phyloP scores from a whole-genome alignment of 2,329 filamentous ascomycete species.

The Cytospora schulzeri region DNA sequence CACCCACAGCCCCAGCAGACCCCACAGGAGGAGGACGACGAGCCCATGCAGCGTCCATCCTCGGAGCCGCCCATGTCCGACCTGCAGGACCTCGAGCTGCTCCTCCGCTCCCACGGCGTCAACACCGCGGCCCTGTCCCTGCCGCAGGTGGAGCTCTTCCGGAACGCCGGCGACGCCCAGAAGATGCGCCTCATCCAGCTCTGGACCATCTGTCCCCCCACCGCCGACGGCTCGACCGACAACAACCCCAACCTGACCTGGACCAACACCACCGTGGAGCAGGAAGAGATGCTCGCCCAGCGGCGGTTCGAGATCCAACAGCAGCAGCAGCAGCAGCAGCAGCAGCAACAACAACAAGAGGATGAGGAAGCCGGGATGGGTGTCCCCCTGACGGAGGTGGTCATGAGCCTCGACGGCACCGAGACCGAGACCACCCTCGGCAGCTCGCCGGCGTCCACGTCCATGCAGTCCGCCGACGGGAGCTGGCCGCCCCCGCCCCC shows the following conservation, averaged over 20 bases:
- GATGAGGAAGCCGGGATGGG: constrained; percentile 19
- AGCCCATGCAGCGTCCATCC: constrained; percentile 43
- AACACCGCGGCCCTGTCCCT: constrained; percentile 69
- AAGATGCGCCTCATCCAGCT: constrained; percentile 76
- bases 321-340: constrained; percentile 41
- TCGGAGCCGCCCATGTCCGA: constrained; percentile 55
- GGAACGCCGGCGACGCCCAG: constrained; percentile 71
- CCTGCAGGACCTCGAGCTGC: constrained; percentile 54
- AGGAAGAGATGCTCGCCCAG: constrained; percentile 61
- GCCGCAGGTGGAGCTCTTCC: constrained; percentile 78
- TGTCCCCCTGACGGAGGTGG: constrained; percentile 33
- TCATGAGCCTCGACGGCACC: constrained; percentile 58
- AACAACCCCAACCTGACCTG: constrained; percentile 58
- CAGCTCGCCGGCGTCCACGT: constrained; percentile 37
- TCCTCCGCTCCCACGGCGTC: constrained; percentile 68
- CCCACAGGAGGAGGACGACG: constrained; percentile 37
- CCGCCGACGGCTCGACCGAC: constrained; percentile 54
- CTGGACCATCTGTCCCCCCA: constrained; percentile 80
- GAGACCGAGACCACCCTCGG: constrained; percentile 23
- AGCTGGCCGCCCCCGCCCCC: constrained; percentile 47
- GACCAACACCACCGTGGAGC: constrained; percentile 55
- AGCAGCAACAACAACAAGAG: too few relatives aligned
- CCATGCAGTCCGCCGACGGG: constrained; percentile 55
- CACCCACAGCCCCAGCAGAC: constrained; percentile 36
- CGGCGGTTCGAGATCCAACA: constrained; percentile 61